These are phyloP conservation scores for Pistacia atlantica DNA, from an alignment of 345 rosid species.

Conservation along the genomic window DNA sequence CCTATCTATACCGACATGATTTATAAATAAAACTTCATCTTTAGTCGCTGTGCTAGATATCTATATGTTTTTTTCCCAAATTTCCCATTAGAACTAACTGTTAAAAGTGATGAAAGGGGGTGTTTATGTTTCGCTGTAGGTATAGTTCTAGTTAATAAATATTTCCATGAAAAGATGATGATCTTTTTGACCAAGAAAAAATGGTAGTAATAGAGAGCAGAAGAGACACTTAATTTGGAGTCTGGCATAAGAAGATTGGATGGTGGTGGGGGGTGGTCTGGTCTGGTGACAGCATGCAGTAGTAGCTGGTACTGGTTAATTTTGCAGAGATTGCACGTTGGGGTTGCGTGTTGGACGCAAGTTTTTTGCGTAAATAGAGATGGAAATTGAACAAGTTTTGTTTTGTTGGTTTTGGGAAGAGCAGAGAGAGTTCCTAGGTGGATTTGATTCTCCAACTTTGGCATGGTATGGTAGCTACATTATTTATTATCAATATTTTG, in stretches of 20 bases:
- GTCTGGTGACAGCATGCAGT: neutral
- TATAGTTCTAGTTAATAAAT: neutral
- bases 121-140: too few relatives aligned
- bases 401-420: slow-evolving; percentile 20
- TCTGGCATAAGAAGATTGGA: slow-evolving; percentile 22
- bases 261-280: slow-evolving; percentile 1
- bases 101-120: too few relatives aligned
- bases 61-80: too few relatives aligned
- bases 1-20: too few relatives aligned
- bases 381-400: slow-evolving; percentile 1
- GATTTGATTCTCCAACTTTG: slow-evolving; percentile 37
- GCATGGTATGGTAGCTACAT: neutral
- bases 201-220: slow-evolving; percentile 9
- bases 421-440: slow-evolving; percentile 27
- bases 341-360: slow-evolving; percentile 49
- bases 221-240: neutral
- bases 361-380: slow-evolving; percentile 20
- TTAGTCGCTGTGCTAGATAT: too few relatives aligned
- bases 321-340: slow-evolving; percentile 27
- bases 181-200: slow-evolving; percentile 30
- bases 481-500: too few relatives aligned
- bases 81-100: too few relatives aligned
- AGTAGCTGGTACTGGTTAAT: neutral
- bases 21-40: too few relatives aligned
- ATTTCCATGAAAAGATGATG: neutral